Conservation (phyloP, 257 asterid genomes). For the Verbascum thapsus region DNA sequence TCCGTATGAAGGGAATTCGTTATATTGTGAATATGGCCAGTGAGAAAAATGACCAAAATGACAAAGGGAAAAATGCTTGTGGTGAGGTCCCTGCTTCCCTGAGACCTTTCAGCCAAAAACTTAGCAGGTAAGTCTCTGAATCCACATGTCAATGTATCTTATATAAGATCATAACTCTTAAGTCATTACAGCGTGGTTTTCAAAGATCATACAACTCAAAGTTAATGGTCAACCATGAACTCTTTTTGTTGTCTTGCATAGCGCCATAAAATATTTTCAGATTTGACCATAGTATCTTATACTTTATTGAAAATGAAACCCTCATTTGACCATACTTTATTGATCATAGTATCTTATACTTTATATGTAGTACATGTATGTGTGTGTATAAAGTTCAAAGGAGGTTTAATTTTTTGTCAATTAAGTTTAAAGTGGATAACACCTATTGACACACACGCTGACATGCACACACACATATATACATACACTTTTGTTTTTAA, state of each 20-base stretch:
- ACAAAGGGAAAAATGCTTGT: background rate
- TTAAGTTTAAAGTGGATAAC: background rate
- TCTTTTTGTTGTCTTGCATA: constrained; percentile 1
- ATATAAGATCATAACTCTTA: background rate
- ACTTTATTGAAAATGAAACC: background rate
- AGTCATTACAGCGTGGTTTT: background rate
- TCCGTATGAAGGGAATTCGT: constrained; percentile 22
- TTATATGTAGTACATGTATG: too few species aligned
- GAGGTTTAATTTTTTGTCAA: background rate
- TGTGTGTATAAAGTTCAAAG: background rate
- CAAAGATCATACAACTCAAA: background rate
- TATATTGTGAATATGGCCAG: constrained; percentile 20
- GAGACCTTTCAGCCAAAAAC: constrained; percentile 18
- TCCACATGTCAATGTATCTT: background rate
- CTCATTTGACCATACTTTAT: background rate
- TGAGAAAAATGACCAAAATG: constrained; percentile 1
- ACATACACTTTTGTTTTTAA: background rate
- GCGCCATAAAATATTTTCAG: background rate
- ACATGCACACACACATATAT: too few species aligned
- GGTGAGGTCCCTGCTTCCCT: background rate
- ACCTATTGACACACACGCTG: too few species aligned
- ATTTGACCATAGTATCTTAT: background rate
- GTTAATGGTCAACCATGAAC: background rate
- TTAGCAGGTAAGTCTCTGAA: constrained; percentile 22
- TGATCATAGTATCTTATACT: background rate